Base-by-base conservation (phyloP, 179 eudicot genomes). In the Silene coronaria region DNA sequence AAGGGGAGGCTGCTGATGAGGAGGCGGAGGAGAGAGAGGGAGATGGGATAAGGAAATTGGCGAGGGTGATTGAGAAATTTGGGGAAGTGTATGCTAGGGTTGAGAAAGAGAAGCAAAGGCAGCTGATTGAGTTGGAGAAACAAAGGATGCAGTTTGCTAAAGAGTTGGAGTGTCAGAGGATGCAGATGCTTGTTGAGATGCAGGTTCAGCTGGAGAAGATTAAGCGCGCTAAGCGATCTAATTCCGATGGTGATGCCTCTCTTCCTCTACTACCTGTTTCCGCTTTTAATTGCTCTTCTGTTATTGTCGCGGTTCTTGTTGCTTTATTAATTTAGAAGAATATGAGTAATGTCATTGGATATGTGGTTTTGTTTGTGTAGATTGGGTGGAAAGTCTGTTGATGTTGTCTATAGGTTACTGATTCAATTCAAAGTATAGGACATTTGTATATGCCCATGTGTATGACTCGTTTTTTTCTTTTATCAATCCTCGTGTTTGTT, bases 161-260 rank as follows among this genome's bases (percentile, higher is more conserved):
- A 78, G 97, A 92, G 77, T 76, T 92, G 86, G 97, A 92, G 82
- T 88, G 88, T 53, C 94, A 92, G 71, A 86, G 94, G 82, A 91
- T 92, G 97, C 96, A 92, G 72, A 81, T 91, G 86, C 86, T 92
- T 64, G 91, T 91, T 83, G 96, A 92, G 67, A 88, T 89, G 75
- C 97, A 88, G 86, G 90, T 92, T 74, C 92, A 92, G 84, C 83
- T 92, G 26, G 91, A 92, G 84, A 92, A 88, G 87, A 72, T 91
- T 22, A 92, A 91, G 87, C 87, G 85, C 8, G 83, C 88, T 0
- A 89, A 87, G 72, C 74, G 89, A 12, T 80, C 90, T 1, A 80
- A 91, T 32, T 87, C 91, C 0, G 85, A 89, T 84, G 96, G 93
- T 92, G n/a, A 70, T n/a, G 4, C 32, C 24, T 14, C 55, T 38